Base-by-base conservation (phyloP, 768 basidiomycete species). In the Crucibulum laeve region DNA sequence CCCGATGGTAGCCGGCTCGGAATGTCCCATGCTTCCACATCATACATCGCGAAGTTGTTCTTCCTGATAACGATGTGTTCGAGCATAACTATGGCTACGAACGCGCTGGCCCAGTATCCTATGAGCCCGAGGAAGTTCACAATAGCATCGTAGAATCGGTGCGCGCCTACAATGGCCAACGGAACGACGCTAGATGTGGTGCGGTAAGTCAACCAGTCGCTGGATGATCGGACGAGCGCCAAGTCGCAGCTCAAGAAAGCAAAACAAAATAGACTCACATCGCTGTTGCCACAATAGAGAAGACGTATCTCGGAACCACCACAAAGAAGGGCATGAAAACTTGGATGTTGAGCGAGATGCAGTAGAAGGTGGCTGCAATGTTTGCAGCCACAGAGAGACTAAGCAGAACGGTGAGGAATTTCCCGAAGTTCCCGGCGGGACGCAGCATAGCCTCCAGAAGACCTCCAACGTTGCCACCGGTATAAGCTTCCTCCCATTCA, bases 331-430 rank as follows among this genome's bases (percentile, higher is more conserved):
- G 86, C 4, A 85, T 58, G 52, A 83, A 71, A 1, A 84, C 71
- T 56, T 91, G 89, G 50, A 88, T 67, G 56, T 79, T 83, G 45
- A 91, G 71, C 1, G 81, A 78, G 45, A 85, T 76, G 34, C 84
- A 88, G 61, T 96, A 96, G 48, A 91, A 81, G 4, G 87, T 85
- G 2, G 83, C 79, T 1, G 88, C 86, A 35, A 89, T 84, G 63
- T 92, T 93, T 2, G 79, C 87, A 1, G 82, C 80, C 32, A 91
- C 87, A 38, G 84, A 87, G 17, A 96, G 67, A 44, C 86, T 86
- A 48, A 94, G 71, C 35, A 95, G 64, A 25, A 92, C 84, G 0
- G 82, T 84, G 33, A 91, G 67, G 67, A 91, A 85, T 55, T 87
- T 85, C 4, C 87, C 83, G 57, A 89, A 90, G 24, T 75, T 75